These are phyloP conservation scores for Wickerhamomyces chambardii DNA, from an alignment of 805 yeast genomes.

Conservation along the genomic window DNA sequence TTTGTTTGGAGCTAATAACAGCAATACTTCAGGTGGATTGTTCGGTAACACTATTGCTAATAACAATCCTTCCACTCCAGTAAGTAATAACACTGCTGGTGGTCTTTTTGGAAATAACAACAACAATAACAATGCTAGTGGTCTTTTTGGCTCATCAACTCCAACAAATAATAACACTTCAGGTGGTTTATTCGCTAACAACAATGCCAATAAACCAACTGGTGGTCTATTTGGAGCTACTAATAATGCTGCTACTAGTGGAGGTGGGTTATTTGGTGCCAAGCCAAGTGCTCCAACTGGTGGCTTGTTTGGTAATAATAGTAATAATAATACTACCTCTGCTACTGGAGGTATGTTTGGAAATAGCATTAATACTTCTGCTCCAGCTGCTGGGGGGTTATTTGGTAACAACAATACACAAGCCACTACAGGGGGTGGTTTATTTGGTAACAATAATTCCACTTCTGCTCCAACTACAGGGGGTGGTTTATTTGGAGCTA, in stretches of 20 bases:
- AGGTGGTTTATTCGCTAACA: conserved; percentile 31
- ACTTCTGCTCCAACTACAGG: conserved; percentile 1
- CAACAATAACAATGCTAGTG: conserved; percentile 10
- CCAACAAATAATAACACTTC: conserved; percentile 7
- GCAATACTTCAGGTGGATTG: conserved; percentile 28
- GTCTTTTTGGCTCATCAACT: conserved; percentile 20
- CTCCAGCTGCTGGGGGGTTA: conserved; percentile 10
- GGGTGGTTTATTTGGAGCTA: conserved; percentile 10
- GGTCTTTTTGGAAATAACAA: conserved; percentile 23
- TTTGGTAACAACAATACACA: conserved; percentile 15
- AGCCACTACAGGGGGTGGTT: conserved; percentile 22
- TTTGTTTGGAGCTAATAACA: conserved; percentile 16
- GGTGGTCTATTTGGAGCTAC: conserved; percentile 27
- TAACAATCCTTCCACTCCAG: conserved; percentile 4
- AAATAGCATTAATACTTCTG: conserved; percentile 11
- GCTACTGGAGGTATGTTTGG: conserved; percentile 19
- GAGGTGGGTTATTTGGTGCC: conserved; percentile 34
- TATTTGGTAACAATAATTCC: conserved; percentile 26
- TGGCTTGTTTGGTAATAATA: conserved; percentile 30
- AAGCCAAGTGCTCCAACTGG: conserved; percentile 21
- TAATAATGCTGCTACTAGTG: conserved; percentile 15
- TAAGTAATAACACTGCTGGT: conserved; percentile 10
- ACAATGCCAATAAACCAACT: conserved; percentile 22
- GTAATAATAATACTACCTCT: conserved; percentile 17
- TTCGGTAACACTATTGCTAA: conserved; percentile 38